Evolutionary conservation across 352 stramenopile species (phyloP).

Genomic region (Phytophthora fragariaefolia): DNA sequence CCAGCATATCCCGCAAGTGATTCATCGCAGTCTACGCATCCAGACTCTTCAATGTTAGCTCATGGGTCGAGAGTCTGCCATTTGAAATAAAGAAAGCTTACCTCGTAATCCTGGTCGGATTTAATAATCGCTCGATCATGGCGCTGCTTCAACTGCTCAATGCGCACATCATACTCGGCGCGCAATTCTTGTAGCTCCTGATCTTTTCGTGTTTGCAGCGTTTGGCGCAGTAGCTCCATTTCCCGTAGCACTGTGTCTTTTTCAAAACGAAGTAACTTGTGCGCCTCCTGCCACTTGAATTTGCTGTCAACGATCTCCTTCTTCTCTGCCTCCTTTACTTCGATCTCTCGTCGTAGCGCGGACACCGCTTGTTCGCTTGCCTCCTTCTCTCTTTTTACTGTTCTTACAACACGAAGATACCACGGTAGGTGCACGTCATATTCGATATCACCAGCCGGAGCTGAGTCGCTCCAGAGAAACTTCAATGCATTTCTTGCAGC

Average conservation of each 20-base stretch:
- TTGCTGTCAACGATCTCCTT: slow-evolving; percentile 37
- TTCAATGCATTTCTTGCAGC: slow-evolving; percentile 53
- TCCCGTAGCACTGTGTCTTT: slow-evolving; percentile 72
- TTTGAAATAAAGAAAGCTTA: slow-evolving; percentile 23
- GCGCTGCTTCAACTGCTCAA: slow-evolving; percentile 65
- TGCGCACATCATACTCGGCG: slow-evolving; percentile 54
- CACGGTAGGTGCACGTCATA: slow-evolving; percentile 62
- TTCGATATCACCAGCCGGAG: slow-evolving; percentile 21
- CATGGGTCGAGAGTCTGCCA: neutral
- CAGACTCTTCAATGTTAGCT: slow-evolving; percentile 1
- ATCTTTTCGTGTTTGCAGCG: slow-evolving; percentile 57
- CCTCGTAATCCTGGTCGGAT: slow-evolving; percentile 58
- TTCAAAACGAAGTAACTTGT: slow-evolving; percentile 70
- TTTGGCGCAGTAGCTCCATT: slow-evolving; percentile 61
- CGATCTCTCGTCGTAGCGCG: slow-evolving; percentile 34
- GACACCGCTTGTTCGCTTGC: slow-evolving; percentile 29
- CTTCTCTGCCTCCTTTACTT: slow-evolving; percentile 34
- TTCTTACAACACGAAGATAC: slow-evolving; percentile 50
- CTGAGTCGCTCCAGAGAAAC: slow-evolving; percentile 25
- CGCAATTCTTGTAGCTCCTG: slow-evolving; percentile 60
- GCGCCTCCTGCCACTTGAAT: slow-evolving; percentile 51
- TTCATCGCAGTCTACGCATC: slow-evolving; percentile 38
- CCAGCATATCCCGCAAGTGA: slow-evolving; percentile 47
- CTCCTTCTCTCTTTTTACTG: slow-evolving; percentile 46
- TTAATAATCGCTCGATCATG: slow-evolving; percentile 58